Conservation (phyloP, 306 rosid genomes). For the Sophora flavescens region DNA sequence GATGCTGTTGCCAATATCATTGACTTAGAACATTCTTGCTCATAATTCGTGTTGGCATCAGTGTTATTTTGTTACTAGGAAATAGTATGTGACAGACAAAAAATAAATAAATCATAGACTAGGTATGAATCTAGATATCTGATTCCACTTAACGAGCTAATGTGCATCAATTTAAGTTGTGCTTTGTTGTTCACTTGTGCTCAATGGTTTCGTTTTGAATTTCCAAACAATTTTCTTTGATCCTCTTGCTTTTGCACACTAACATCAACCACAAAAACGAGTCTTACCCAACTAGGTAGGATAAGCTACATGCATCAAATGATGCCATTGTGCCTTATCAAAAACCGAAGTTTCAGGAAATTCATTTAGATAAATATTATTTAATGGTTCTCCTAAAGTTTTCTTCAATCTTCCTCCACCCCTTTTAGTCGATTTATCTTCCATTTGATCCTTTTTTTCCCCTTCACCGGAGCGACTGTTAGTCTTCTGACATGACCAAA, state of each 20-base stretch:
- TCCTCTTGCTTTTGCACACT: neutral
- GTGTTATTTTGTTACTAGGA: slow-evolving; percentile 21
- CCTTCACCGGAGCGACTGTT: neutral
- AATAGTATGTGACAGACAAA: neutral
- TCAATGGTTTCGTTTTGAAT: neutral
- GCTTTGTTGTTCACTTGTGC: neutral
- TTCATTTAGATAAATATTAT: slow-evolving; percentile 3
- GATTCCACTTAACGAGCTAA: slow-evolving; percentile 18
- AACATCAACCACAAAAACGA: neutral
- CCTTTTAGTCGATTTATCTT: neutral
- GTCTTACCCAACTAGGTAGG: neutral
- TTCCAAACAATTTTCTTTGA: slow-evolving; percentile 10
- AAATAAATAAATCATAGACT: neutral
- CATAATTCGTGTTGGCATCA: neutral
- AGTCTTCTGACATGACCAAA: slow-evolving; percentile 6
- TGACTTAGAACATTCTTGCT: slow-evolving; percentile 5
- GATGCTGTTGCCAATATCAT: neutral
- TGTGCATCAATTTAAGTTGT: slow-evolving; percentile 15
- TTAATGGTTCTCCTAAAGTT: neutral
- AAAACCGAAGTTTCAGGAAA: slow-evolving; percentile 5
- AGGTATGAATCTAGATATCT: neutral
- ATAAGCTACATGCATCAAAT: slow-evolving; percentile 1
- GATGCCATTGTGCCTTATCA: neutral
- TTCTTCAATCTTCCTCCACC: neutral
- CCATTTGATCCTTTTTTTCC: slow-evolving; percentile 25